Conservation (phyloP, 2,329 filamentous ascomycete genomes). For the Penicillium sp. region DNA sequence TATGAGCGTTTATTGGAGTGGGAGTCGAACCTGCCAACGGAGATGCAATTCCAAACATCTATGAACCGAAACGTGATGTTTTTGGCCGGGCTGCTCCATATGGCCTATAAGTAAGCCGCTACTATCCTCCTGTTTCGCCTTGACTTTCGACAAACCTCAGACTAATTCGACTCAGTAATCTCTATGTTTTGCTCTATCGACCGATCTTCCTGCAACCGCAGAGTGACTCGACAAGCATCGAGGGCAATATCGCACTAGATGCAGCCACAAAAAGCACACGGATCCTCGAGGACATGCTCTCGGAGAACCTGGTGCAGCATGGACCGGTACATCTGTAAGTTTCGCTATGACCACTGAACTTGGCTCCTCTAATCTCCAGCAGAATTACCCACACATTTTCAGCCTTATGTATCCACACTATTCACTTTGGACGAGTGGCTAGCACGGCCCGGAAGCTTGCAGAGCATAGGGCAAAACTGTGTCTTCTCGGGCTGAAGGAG, state of each 20-base stretch:
- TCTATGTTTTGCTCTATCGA: constrained; percentile 45
- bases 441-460: constrained; percentile 43
- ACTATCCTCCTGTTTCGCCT: too few relatives aligned
- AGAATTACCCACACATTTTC: constrained; percentile 48
- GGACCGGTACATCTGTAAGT: constrained; percentile 44
- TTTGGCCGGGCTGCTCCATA: constrained; percentile 40
- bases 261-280: constrained; percentile 45
- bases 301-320: constrained; percentile 42
- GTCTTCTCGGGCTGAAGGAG: constrained; percentile 46
- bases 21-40: constrained; percentile 36
- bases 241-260: constrained; percentile 42
- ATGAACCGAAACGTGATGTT: constrained; percentile 33
- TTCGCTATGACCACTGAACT: too few relatives aligned
- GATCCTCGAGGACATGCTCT: constrained; percentile 48
- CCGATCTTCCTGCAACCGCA: constrained; percentile 38
- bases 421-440: constrained; percentile 36
- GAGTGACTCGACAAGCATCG: constrained; percentile 24
- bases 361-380: neutral
- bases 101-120: constrained; percentile 42
- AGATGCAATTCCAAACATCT: constrained; percentile 33
- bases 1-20: constrained; percentile 37
- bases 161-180: constrained; percentile 29
- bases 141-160: neutral
- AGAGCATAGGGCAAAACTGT: constrained; percentile 48
- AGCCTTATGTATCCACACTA: constrained; percentile 47